Base-by-base conservation (phyloP, 805 yeast species). In the Diddensiella transvaalensis region DNA sequence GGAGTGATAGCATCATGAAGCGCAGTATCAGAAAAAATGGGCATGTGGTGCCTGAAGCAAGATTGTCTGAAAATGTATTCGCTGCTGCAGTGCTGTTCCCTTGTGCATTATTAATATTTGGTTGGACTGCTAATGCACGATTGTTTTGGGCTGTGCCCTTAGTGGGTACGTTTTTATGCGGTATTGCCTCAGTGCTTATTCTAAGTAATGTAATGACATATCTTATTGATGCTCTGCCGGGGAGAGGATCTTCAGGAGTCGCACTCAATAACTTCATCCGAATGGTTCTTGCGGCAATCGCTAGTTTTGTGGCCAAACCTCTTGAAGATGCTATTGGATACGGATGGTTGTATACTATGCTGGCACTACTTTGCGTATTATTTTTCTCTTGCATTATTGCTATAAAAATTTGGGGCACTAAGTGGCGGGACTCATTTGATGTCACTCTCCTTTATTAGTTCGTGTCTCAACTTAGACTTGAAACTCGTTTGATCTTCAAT, bases 181-280 rank as follows among this genome's bases (percentile, higher is more conserved):
- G 96, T 0, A 80, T 83, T 60, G 86, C 91, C 0, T 80, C 87
- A 29, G 85, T 87, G 93, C 78, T 87, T 66, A 79, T 85, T 2
- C 86, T 87, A 56, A 93, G 95, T 2, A 79, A 87, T 5, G 83
- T 88, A 0, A 78, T 83, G 2, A 87, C 96, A 0, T 88, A 87
- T 60, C 68, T 87, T 48, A 89, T 87, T 1, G 96, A 87, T 60
- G 79, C 88, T 1, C 71, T 88, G 40, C 96, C 96, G 0, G 95
- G 95, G 0, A 75, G 82, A 58, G 95, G 96, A 37, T 90, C 96
- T 11, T 85, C 95, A 0, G 96, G 95, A 0, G 86, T 87, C 42
- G 95, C 96, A 0, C 64, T 88, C 44, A 87, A 85, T 59, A 88
- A 87, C 60, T 74, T 87, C 48, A 71, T 83, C 17, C 73, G 96